Evolutionary conservation across 1,284 basidiomycete species (phyloP), one percentile per base, ranked within the genome.

Genomic region (Rhodotorula sp.): DNA sequence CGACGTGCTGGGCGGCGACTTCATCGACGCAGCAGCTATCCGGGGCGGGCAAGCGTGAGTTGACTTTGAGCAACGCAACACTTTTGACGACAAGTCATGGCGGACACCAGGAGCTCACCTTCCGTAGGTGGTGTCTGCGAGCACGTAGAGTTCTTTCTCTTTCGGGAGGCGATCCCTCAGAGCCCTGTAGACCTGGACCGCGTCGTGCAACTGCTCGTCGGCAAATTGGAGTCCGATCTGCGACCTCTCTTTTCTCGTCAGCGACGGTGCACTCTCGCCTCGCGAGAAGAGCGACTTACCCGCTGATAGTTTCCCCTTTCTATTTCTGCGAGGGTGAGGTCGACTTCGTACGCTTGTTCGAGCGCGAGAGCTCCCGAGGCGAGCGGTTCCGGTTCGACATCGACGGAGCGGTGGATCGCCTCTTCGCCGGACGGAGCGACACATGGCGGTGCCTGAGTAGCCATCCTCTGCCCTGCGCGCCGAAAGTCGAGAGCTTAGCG

Each of bases 61-160:
- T 31, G 31, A 55, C 15, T 67, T 48, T 58, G 56, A 47, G 5
- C 10, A 14, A 14, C 26, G 52, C 23, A 52, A 5, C 34, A 34
- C 34, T 34, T 34, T 34, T 34, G 3, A 34, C 34, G 1, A 34
- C 34, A 34, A 34, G 34, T 34, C 34, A 34, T 8, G 34, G 34
- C 5, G 34, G 5, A 34, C 6, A 8, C 8, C 8, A 34, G 34
- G 34, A 34, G 34, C 88, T 76, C 82, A 87, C 93, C 91, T 94
- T 80, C 95, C 95, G 81, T 98, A 98, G 43, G 94, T 97, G 38
- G 95, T 98, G 82, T 98, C 95, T 19, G 95, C 95, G 26, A 97
- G 85, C 8, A 98, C 90, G 79, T 95, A 98, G 38, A 93, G 84
- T 76, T 95, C 88, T 69, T 83, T 83, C 26, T 79, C 83, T 21